A percentile compares a stretch with the other conserved stretches of the same genome.
Evolutionary conservation across 2,329 filamentous ascomycete genomes (phyloP).

Genomic region (Clarireedia paspali): DNA sequence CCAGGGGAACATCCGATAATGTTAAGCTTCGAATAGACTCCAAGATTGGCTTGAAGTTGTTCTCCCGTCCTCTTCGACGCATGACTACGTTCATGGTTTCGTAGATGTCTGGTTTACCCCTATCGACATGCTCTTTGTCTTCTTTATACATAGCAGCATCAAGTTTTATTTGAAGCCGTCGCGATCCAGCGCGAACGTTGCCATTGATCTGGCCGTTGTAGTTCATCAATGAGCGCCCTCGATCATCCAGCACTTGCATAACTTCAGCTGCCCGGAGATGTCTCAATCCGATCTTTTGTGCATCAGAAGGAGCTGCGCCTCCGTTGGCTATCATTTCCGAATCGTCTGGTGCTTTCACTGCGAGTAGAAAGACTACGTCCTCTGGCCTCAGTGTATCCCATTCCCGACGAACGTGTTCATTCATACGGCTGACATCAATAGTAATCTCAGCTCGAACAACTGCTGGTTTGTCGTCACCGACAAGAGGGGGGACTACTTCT

Average conservation of each 20-base stretch:
- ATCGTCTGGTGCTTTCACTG: constrained; percentile 56
- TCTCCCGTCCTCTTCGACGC: constrained; percentile 77
- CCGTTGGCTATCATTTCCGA: constrained; percentile 47
- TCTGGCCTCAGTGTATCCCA: constrained; percentile 85
- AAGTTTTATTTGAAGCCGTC: constrained; percentile 72
- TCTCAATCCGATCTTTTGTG: constrained; percentile 59
- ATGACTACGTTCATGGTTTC: constrained; percentile 78
- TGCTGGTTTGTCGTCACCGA: constrained; percentile 78
- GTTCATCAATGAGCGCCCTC: constrained; percentile 65
- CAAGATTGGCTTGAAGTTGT: constrained; percentile 92
- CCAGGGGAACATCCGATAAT: constrained; percentile 76
- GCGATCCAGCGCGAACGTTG: constrained; percentile 49
- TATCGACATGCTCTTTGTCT: constrained; percentile 59
- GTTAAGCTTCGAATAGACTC: constrained; percentile 85
- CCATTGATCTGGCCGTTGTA: constrained; percentile 54
- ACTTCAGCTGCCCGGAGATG: constrained; percentile 77
- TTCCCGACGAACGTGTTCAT: constrained; percentile 67
- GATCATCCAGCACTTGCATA: constrained; percentile 78
- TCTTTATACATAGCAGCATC: constrained; percentile 71
- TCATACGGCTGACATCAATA: constrained; percentile 74
- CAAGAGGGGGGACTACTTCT: constrained; percentile 73
- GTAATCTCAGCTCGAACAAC: constrained; percentile 79
- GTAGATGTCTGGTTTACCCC: constrained; percentile 73
- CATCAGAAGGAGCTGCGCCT: constrained; percentile 37
- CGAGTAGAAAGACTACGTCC: constrained; percentile 83